phyloP scores from a whole-genome alignment of 2,329 filamentous ascomycete species.

The Acarospora socialis region DNA sequence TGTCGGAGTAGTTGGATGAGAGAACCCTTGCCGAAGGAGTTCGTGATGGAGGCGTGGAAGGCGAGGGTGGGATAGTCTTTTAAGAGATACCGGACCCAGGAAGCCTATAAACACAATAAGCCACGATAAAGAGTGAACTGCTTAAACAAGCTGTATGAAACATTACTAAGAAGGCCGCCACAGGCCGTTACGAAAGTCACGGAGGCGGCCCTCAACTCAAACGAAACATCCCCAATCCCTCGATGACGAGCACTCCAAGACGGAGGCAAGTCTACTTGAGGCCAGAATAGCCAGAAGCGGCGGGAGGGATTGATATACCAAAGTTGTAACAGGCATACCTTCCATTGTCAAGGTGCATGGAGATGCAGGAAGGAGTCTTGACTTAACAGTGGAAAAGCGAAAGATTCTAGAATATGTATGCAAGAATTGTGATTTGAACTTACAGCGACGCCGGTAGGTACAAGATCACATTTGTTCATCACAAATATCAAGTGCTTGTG shows the following conservation, averaged over 20 bases:
- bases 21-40: constrained; percentile 92
- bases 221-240: constrained; percentile 67
- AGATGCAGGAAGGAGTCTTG: constrained; percentile 58
- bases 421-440: constrained; percentile 34
- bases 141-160: too few species aligned
- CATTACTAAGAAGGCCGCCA: constrained; percentile 98
- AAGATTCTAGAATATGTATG: constrained; percentile 8
- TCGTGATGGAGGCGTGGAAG: constrained; percentile 88
- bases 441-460: constrained; percentile 89
- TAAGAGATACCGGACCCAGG: constrained; percentile 79
- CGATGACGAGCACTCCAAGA: constrained; percentile 73
- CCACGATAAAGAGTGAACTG: constrained; percentile 29
- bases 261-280: constrained; percentile 60
- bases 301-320: constrained; percentile 83
- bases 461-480: constrained; percentile 81
- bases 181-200: constrained; percentile 41
- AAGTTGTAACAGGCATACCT: constrained; percentile 92
- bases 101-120: constrained; percentile 45
- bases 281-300: constrained; percentile 49
- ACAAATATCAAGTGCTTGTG: constrained; percentile 93
- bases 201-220: constrained; percentile 90
- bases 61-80: constrained; percentile 89
- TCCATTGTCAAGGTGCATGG: constrained; percentile 50
- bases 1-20: constrained; percentile 75
- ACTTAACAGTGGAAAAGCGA: constrained; percentile 58